Evolutionary conservation across 2,329 filamentous ascomycete genomes (phyloP), one percentile per base, ranked within the genome.

Genomic region (Pseudogymnoascus sp.): DNA sequence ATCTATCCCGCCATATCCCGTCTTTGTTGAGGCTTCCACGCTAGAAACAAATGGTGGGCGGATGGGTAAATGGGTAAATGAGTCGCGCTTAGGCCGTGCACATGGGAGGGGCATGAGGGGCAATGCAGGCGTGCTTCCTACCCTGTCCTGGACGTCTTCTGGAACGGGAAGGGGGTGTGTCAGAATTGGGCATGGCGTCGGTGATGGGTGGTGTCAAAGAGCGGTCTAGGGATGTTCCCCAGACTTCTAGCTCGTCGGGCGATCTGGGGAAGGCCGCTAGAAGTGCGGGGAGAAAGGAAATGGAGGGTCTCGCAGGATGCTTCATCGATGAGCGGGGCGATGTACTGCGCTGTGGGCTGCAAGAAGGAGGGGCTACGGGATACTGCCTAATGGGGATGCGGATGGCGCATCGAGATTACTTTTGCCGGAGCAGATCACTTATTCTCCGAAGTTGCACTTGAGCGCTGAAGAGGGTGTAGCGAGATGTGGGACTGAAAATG

Each of bases 341-440:
- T 18, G 51, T n/a, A 57, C n/a, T 57, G n/a, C n/a, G 29, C 5
- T 12, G 51, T 34, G 29, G 11, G 18, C 51, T 57, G 29, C n/a
- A 34, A 29, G 51, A 5, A 18, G 16, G 29, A 34, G 29, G 26
- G 29, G 8, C 51, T 34, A 34, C 26, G 51, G 26, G n/a, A 4
- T 34, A 34, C 21, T 34, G n/a, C 51, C 26, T 12, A 12, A 57
- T 57, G 51, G 29, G 51, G 29, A 34, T 34, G 26, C 51, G 29
- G 29, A 57, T 57, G 29, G 51, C n/a, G 29, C n/a, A 57, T 57
- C 29, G 26, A 54, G 47, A 31, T 31, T 31, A 57, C 51, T 34
- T 57, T 57, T 57, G n/a, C 51, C 51, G 51, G 51, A 57, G 51
- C 51, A 57, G 26, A 26, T 57, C 51, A 57, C 51, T 34, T 57